Conservation (phyloP, 306 rosid genomes). For the Herpetospermum pedunculosum region DNA sequence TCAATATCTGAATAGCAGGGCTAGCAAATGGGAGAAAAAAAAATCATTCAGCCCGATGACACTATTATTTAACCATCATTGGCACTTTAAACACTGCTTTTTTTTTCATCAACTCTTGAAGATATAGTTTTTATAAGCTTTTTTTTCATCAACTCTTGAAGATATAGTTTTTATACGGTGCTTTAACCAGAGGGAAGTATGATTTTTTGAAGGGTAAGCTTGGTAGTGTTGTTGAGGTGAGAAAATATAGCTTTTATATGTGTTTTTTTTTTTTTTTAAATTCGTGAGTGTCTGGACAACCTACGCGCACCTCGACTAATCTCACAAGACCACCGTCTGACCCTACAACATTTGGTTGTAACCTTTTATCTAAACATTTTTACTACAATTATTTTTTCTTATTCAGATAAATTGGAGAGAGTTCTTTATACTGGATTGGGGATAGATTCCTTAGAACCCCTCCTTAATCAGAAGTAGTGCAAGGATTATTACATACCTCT, state of each 20-base stretch:
- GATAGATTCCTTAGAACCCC: background rate
- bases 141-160: too few species aligned
- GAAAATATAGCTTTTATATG: background rate
- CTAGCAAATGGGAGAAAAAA: background rate
- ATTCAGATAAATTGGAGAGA: background rate
- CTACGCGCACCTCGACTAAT: too few species aligned
- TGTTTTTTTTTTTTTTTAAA: too few species aligned
- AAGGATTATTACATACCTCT: constrained; percentile 44
- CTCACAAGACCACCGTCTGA: too few species aligned
- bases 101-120: too few species aligned
- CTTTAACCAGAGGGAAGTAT: too few species aligned
- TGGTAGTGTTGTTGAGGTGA: background rate
- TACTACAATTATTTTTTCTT: background rate
- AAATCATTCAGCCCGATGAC: background rate
- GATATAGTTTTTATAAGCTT: too few species aligned
- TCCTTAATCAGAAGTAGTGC: constrained; percentile 3
- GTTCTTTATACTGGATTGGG: background rate
- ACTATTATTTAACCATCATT: background rate
- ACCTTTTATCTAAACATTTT: background rate
- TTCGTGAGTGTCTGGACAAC: too few species aligned
- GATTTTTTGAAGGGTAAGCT: background rate
- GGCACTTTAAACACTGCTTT: too few species aligned
- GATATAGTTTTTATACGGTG: too few species aligned
- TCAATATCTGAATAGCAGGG: background rate
- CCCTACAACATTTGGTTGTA: too few species aligned